Conservation (phyloP, 345 rosid species). For the Lepidium africanum region DNA sequence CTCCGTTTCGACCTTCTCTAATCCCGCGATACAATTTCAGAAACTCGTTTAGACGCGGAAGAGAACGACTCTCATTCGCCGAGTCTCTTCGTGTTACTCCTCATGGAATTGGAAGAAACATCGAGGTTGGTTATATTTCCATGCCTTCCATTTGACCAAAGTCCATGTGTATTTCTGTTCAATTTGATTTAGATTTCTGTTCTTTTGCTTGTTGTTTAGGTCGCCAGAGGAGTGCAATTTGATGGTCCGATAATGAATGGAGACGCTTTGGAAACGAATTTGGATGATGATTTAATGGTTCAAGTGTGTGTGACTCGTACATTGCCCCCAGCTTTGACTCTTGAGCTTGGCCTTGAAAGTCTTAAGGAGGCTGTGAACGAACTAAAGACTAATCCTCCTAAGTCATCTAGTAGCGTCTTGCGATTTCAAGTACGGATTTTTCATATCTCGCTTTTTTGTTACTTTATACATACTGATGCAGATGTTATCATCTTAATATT, state of each 20-base stretch:
- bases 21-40: constrained; percentile 14
- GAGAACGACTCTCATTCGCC: constrained; percentile 19
- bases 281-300: constrained; percentile 46
- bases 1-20: constrained; percentile 15
- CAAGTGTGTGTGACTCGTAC: constrained; percentile 60
- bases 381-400: constrained; percentile 59
- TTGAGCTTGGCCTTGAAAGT: constrained; percentile 54
- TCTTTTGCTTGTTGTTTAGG: constrained; percentile 22
- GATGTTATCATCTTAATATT: neutral
- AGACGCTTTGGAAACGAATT: constrained; percentile 25
- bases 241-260: constrained; percentile 45
- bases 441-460: neutral
- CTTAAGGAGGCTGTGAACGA: constrained; percentile 49
- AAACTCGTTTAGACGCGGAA: constrained; percentile 1
- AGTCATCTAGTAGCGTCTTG: constrained; percentile 42
- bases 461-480: neutral
- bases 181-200: neutral
- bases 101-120: constrained; percentile 5
- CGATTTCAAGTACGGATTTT: constrained; percentile 63
- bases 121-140: neutral
- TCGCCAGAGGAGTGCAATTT: constrained; percentile 40
- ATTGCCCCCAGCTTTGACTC: constrained; percentile 76
- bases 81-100: constrained; percentile 17
- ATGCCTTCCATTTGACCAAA: neutral
- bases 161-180: neutral